phyloP scores from a whole-genome alignment of 768 basidiomycete species.

The Russula olivacea region DNA sequence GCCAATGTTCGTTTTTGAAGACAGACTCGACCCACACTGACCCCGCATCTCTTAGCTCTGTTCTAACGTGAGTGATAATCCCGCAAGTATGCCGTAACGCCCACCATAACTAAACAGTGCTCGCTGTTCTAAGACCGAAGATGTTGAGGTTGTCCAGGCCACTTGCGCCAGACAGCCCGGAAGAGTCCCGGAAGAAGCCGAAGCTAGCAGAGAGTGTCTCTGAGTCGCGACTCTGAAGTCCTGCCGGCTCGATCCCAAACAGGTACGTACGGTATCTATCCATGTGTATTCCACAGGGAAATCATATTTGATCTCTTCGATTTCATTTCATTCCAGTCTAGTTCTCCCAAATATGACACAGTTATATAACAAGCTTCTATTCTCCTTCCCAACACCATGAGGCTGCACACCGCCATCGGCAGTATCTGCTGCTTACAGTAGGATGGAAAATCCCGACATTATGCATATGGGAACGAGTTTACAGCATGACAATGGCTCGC shows the following conservation, averaged over 20 bases:
- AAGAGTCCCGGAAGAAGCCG: conserved; percentile 12
- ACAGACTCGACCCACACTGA: neutral
- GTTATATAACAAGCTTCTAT: conserved; percentile 5
- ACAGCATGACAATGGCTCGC: neutral
- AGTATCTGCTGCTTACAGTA: neutral
- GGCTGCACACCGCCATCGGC: conserved; percentile 10
- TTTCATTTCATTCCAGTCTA: conserved; percentile 9
- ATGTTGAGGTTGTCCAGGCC: neutral
- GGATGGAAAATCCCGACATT: neutral
- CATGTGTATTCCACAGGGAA: conserved; percentile 12
- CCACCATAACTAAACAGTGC: neutral
- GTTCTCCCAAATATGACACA: neutral
- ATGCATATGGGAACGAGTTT: neutral
- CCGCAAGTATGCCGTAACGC: neutral
- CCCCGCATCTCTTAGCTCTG: neutral
- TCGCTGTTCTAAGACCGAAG: neutral
- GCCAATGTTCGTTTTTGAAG: neutral
- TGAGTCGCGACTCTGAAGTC: neutral
- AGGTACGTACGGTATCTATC: conserved; percentile 3
- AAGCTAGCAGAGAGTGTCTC: too few relatives aligned
- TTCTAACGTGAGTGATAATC: too few relatives aligned
- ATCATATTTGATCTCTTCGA: conserved; percentile 13
- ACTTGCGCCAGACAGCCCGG: neutral
- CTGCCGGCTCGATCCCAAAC: conserved; percentile 1
- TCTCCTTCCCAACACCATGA: conserved; percentile 6